Evolutionary conservation across 306 rosid genomes (phyloP), one percentile per base, ranked within the genome.

Genomic region (Begonia loranthoides): DNA sequence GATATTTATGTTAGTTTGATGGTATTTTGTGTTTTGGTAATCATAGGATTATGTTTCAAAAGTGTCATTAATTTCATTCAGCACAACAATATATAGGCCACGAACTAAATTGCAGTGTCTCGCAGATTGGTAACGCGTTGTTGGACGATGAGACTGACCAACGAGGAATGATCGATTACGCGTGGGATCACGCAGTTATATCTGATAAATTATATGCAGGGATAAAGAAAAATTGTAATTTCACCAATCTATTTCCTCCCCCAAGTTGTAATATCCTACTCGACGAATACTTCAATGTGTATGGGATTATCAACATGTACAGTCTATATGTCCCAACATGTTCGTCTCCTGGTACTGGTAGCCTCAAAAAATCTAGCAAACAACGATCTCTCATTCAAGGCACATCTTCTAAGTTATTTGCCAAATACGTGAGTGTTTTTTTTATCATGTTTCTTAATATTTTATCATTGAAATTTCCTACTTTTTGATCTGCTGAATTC

Each of bases 171-270:
- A 68, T 76, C 10, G 75, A 76, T 4, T 76, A 71, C 46, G 78
- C 81, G 4, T 71, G 81, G 81, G 39, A 76, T 52, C 81, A 76
- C 5, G 81, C 81, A 0, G 75, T 76, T 15, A 71, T 76, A 17
- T 76, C 81, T 11, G 70, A 76, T 53, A 12, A 50, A 3, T 12
- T 76, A 47, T 71, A 76, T 22, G 21, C n/a, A 10, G 64, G 59
- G 10, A 64, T 76, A 2, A 51, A 38, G 60, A 64, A 13, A 1
- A 46, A 54, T 28, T 76, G 81, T 68, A 58, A 76, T 59, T 76
- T 76, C 70, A 65, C 53, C 41, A 5, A 13, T 1, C 5, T n/a
- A 39, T 45, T 9, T 15, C 41, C 59, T 17, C 24, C 67, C 2
- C 5, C 6, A 0, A 41, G 14, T 11, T 76, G 81, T 13, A 14